Base-by-base conservation (phyloP, 2,329 filamentous ascomycete genomes). In the Lecanicillium sp. region DNA sequence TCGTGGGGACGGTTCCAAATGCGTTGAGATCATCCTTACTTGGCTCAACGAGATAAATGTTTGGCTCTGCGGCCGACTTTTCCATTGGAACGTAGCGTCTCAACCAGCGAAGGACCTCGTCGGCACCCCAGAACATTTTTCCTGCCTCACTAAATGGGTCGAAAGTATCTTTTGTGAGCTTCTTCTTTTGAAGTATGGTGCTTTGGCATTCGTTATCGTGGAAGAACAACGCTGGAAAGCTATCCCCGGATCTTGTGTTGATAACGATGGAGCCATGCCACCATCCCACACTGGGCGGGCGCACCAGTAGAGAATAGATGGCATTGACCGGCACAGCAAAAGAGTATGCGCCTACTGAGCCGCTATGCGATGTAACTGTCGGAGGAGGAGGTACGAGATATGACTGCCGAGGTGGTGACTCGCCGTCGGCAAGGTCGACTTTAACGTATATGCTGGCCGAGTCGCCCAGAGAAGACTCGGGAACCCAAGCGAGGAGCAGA, bases 181-280 rank as follows among this genome's bases (percentile, higher is more conserved):
- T 88, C 75, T 93, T 95, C 70, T 94, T 89, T 67, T 97, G 91
- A 48, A 94, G 68, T 19, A 97, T 95, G 0, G 93, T 98, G 45
- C 87, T 94, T 67, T 95, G 87, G 60, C 93, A 98, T 70, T 98
- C 93, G 53, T 83, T 90, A 61, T 98, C 93, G 64, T 98, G 93
- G 69, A 98, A 98, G 70, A 98, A 98, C 1, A 98, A 72, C 0
- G 93, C 90, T 0, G 93, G 93, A 56, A 97, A 95, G 62, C 87
- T 93, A 62, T 97, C 90, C 3, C 94, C 94, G 1, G 86, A 83
- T 11, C 87, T 77, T 1, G 87, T 89, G 63, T 98, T 98, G 70
- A 98, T 88, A 49, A 98, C 85, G 23, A 98, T 69, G 54, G 90
- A 95, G 27, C 93, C 93, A 64, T 94, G 96, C 93, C 93, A 98